phyloP scores from a whole-genome alignment of 2,329 filamentous ascomycete genomes.

The Fusarium metavorans region DNA sequence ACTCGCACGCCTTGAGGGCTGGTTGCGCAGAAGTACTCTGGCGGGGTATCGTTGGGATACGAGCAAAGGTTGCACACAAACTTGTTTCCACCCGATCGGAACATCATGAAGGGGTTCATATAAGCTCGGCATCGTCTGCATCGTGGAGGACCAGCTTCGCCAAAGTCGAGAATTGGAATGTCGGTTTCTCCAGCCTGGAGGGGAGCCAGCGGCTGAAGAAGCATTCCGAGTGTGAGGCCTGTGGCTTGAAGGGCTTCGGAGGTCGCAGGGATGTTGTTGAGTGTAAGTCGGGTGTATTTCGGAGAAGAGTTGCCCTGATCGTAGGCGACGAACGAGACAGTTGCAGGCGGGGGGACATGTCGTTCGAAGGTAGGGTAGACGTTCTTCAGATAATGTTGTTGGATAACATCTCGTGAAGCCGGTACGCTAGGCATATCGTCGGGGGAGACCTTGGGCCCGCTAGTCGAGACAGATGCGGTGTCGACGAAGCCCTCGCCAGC shows the following conservation, averaged over 20 bases:
- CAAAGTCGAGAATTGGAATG: constrained; percentile 95
- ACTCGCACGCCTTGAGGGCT: constrained; percentile 88
- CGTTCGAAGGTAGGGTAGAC: constrained; percentile 96
- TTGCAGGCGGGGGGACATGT: constrained; percentile 88
- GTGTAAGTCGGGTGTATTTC: constrained; percentile 89
- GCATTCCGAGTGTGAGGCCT: constrained; percentile 85
- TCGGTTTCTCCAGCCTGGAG: constrained; percentile 86
- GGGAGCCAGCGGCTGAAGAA: constrained; percentile 88
- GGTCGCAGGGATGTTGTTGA: constrained; percentile 92
- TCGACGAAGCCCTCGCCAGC: constrained; percentile 47
- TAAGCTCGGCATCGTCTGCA: constrained; percentile 95
- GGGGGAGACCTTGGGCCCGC: constrained; percentile 76
- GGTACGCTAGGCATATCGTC: constrained; percentile 95
- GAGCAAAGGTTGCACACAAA: constrained; percentile 99
- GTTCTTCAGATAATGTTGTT: constrained; percentile 86
- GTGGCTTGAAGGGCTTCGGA: constrained; percentile 84
- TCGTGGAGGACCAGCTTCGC: constrained; percentile 87
- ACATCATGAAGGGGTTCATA: constrained; percentile 99
- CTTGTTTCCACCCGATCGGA: constrained; percentile 92
- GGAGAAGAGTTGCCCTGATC: constrained; percentile 98
- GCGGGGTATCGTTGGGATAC: constrained; percentile 92
- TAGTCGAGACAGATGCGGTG: constrained; percentile 49
- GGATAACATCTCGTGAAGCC: constrained; percentile 82
- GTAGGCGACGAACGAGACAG: constrained; percentile 89
- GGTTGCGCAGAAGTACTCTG: constrained; percentile 93